Evolutionary conservation across 257 asterid genomes (phyloP), one percentile per base, ranked within the genome.

Genomic region (Verbena officinalis): DNA sequence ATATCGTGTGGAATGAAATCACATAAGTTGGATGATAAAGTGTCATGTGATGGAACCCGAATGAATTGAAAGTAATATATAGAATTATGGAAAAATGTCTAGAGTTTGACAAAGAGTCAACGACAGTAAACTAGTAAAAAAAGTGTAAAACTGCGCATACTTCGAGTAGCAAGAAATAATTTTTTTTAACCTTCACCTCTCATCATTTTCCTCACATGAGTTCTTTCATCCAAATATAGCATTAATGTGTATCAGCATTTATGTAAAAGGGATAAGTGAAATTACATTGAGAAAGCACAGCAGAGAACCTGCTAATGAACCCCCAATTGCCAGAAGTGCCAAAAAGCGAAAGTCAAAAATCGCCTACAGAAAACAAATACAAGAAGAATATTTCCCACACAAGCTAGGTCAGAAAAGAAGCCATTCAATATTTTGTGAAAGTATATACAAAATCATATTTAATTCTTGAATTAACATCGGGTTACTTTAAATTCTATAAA

Each of bases 281-380:
- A 55, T 81, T 81, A 90, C 97, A 81, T 90, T 90, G 62, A 88
- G 93, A 78, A 90, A 90, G 85, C 97, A 90, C 70, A 90, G 83
- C 73, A 90, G 40, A 50, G 97, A 90, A 66, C 97, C 97, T 15
- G 95, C 93, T 67, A 90, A 71, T 9, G 97, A 86, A 51, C 97
- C 97, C 19, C 75, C 95, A 59, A 88, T 76, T 9, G 96, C 97
- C 51, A 88, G 78, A 71, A 90, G 97, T 13, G 97, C 95, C 85
- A 90, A 64, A 71, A 90, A 90, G 7, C 97, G 90, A 5, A 90
- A 90, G 73, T 90, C 95, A 57, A 90, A 90, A 79, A 90, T 90
- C 31, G 68, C 73, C 95, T 90, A 86, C 78, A 45, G 12, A 57
- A 24, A 44, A 59, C 14, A 27, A 27, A 5, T 27, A 27, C 33